These are phyloP conservation scores for Diddensiella transvaalensis DNA, from an alignment of 805 yeast genomes.

Conservation along the genomic window DNA sequence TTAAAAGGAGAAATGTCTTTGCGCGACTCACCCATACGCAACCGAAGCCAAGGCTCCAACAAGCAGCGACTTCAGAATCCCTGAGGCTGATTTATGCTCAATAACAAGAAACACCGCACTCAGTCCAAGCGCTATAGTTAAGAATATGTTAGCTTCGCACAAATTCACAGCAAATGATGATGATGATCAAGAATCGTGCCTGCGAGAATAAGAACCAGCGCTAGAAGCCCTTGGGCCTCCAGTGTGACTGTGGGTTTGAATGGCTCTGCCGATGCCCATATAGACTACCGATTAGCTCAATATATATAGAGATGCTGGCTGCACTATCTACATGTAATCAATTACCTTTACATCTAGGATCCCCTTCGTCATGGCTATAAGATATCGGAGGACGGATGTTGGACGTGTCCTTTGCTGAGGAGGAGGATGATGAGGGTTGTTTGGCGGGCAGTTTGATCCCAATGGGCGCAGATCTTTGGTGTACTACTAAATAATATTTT, in stretches of 20 bases:
- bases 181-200: slow-evolving; percentile 14
- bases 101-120: slow-evolving; percentile 24
- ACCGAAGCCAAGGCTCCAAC: slow-evolving; percentile 34
- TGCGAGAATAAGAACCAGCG: slow-evolving; percentile 16
- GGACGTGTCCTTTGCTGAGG: background rate
- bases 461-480: background rate
- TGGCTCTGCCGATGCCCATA: slow-evolving; percentile 13
- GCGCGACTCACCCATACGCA: slow-evolving; percentile 37
- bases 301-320: background rate
- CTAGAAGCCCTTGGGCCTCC: slow-evolving; percentile 24
- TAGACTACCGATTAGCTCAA: slow-evolving; percentile 1
- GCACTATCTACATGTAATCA: no score
- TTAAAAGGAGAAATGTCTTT: no score
- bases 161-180: no score
- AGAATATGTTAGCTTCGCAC: slow-evolving; percentile 2
- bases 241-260: slow-evolving; percentile 26
- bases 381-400: no score
- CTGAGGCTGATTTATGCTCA: slow-evolving; percentile 17
- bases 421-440: background rate
- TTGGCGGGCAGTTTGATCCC: background rate
- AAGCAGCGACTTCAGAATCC: slow-evolving; percentile 25
- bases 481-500: no score
- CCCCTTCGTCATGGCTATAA: background rate
- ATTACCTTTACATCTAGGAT: background rate
- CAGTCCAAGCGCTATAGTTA: slow-evolving; percentile 21